Percentiles rank a stretch among this genome's conserved stretches.
Conservation (phyloP, 495 filamentous ascomycete genomes). For the Aspergillus incahuasiensis region DNA sequence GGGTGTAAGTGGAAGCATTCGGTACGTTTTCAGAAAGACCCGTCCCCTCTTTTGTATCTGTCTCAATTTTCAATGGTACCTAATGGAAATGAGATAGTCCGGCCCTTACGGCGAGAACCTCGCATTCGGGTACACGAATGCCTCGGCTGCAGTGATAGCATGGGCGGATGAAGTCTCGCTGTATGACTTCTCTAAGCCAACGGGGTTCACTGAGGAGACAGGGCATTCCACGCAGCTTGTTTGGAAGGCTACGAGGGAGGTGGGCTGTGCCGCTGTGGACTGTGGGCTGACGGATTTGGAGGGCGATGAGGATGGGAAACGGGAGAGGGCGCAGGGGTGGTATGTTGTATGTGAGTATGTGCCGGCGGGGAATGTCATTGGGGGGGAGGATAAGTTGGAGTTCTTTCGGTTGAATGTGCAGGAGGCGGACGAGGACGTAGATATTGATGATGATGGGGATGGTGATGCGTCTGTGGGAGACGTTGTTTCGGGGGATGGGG, state of each 20-base stretch:
- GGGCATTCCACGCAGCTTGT: conserved; percentile 85
- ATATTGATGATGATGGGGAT: not conserved
- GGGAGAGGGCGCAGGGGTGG: conserved; percentile 51
- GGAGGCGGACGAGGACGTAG: conserved; percentile 18
- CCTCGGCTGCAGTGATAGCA: conserved; percentile 52
- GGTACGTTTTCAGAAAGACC: too few relatives aligned
- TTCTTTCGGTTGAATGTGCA: conserved; percentile 40
- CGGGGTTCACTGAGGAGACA: conserved; percentile 58
- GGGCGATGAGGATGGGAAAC: conserved; percentile 9
- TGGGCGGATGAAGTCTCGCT: conserved; percentile 61
- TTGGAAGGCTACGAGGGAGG: conserved; percentile 64
- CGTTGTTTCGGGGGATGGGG: not conserved
- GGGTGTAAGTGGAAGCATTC: conserved; percentile 60
- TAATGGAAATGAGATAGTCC: conserved; percentile 27
- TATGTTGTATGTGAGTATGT: conserved; percentile 79
- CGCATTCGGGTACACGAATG: conserved; percentile 61
- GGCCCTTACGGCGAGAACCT: conserved; percentile 78
- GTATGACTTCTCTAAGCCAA: conserved; percentile 55
- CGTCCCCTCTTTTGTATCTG: not conserved
- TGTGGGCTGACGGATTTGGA: conserved; percentile 41
- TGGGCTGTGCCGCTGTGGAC: conserved; percentile 63
- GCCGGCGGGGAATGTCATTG: conserved; percentile 68
- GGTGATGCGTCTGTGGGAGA: not conserved
- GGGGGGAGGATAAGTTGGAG: conserved; percentile 43
- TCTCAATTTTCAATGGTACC: too few relatives aligned